Conservation (phyloP, 441 rosid species). For the Rhodomyrtus psidioides region DNA sequence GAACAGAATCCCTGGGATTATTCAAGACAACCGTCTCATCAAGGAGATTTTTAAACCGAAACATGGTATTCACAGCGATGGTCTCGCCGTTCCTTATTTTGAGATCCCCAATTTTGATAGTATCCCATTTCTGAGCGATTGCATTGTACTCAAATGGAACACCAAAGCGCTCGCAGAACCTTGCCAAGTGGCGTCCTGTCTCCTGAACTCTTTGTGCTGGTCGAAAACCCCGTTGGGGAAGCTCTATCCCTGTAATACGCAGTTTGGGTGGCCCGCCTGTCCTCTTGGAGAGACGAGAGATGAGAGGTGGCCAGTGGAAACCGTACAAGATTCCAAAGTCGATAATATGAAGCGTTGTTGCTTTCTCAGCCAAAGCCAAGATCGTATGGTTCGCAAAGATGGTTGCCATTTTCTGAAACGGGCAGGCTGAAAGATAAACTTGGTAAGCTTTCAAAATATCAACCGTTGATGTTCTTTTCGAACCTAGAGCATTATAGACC, state of each 20-base stretch:
- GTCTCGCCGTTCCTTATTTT: constrained; percentile 11
- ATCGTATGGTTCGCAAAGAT: constrained; percentile 28
- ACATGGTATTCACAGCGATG: constrained; percentile 17
- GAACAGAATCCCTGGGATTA: constrained; percentile 21
- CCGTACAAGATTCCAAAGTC: constrained; percentile 35
- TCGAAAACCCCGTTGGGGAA: constrained; percentile 46
- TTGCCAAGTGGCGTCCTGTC: constrained; percentile 38
- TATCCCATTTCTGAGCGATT: constrained; percentile 54
- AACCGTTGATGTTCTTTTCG: constrained; percentile 1
- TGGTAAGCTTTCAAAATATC: constrained; percentile 11
- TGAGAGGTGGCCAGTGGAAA: constrained; percentile 51
- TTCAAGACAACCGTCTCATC: constrained; percentile 17
- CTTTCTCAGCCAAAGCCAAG: constrained; percentile 9
- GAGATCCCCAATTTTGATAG: constrained; percentile 20
- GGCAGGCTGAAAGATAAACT: constrained; percentile 19
- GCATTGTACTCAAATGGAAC: constrained; percentile 46
- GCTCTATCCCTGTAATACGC: constrained; percentile 47
- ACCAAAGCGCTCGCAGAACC: constrained; percentile 22
- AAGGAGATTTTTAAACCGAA: constrained; percentile 15
- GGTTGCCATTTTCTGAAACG: constrained; percentile 29
- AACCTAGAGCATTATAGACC: neutral
- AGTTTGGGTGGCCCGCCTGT: constrained; percentile 32
- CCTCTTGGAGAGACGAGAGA: constrained; percentile 28
- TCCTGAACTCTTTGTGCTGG: constrained; percentile 29
- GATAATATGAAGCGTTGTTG: constrained; percentile 31